Conservation (phyloP, 2,329 filamentous ascomycete genomes). For the Podosphaera xanthii region DNA sequence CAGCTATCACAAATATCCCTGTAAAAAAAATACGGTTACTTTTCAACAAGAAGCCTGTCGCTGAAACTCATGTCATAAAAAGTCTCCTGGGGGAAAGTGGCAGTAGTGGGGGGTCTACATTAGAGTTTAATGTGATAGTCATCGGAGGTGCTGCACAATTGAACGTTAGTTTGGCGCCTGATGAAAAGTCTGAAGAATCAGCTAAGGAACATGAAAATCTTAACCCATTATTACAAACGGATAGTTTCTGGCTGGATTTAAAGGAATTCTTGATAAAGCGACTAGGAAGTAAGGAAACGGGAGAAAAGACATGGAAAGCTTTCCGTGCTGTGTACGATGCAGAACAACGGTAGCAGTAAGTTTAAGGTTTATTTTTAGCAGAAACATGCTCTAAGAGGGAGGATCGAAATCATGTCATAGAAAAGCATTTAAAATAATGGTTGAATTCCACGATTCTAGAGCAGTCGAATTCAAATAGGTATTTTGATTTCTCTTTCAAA, state of each 20-base stretch:
- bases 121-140: constrained; percentile 77
- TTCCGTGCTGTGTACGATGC: constrained; percentile 23
- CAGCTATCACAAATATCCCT: constrained; percentile 35
- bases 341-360: not conserved
- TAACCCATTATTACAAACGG: constrained; percentile 37
- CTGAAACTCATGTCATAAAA: constrained; percentile 53
- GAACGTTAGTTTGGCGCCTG: constrained; percentile 16
- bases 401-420: not conserved
- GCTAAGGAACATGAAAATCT: constrained; percentile 31
- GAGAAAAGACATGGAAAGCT: constrained; percentile 36
- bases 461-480: not conserved
- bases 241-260: constrained; percentile 72
- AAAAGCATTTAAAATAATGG: not conserved
- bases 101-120: constrained; percentile 23
- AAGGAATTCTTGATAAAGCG: constrained; percentile 59
- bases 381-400: not conserved
- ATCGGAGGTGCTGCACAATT: constrained; percentile 42
- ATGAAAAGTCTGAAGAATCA: constrained; percentile 20
- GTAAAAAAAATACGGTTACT: constrained; percentile 70
- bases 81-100: constrained; percentile 36
- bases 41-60: constrained; percentile 65
- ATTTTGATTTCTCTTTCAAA: no score
- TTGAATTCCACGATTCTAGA: not conserved
- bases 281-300: constrained; percentile 45
- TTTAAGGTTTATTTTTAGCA: not conserved